Conservation (phyloP, 2,329 filamentous ascomycete genomes). For the Ceratocystis diversiconidia region DNA sequence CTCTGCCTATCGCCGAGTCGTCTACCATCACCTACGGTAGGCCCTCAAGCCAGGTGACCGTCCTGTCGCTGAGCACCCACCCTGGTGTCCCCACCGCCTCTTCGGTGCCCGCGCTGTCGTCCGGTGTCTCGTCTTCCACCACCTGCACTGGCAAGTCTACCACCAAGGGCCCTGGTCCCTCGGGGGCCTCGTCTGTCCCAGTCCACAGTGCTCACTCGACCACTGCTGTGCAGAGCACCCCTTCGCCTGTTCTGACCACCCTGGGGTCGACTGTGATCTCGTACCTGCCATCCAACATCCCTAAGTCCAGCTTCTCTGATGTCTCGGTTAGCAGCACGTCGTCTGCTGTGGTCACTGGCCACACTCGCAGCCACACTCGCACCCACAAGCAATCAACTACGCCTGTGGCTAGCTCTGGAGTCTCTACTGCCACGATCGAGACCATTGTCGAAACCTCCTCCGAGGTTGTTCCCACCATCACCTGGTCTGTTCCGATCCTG, state of each 20-base stretch:
- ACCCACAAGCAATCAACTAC: constrained; percentile 9
- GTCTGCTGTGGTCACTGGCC: neutral
- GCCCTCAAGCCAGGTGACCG: neutral
- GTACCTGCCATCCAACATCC: neutral
- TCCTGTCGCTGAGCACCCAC: neutral
- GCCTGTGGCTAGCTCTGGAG: neutral
- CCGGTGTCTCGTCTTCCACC: neutral
- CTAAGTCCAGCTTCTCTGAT: neutral
- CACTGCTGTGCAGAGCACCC: constrained; percentile 3
- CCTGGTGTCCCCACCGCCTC: constrained; percentile 1
- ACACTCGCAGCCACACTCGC: neutral
- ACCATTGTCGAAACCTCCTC: neutral
- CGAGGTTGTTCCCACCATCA: neutral
- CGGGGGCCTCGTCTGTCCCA: neutral
- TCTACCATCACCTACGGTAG: neutral
- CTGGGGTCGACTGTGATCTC: constrained; percentile 14
- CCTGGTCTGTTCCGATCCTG: constrained; percentile 2
- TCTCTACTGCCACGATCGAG: neutral
- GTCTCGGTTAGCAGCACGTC: neutral
- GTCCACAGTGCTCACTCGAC: neutral
- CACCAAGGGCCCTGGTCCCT: neutral
- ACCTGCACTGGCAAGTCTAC: constrained; percentile 11
- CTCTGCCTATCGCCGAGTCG: neutral
- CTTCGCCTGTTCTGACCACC: constrained; percentile 13
- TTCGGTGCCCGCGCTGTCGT: neutral